phyloP scores from a whole-genome alignment of 2,329 filamentous ascomycete species.

The Clonostachys rosea region DNA sequence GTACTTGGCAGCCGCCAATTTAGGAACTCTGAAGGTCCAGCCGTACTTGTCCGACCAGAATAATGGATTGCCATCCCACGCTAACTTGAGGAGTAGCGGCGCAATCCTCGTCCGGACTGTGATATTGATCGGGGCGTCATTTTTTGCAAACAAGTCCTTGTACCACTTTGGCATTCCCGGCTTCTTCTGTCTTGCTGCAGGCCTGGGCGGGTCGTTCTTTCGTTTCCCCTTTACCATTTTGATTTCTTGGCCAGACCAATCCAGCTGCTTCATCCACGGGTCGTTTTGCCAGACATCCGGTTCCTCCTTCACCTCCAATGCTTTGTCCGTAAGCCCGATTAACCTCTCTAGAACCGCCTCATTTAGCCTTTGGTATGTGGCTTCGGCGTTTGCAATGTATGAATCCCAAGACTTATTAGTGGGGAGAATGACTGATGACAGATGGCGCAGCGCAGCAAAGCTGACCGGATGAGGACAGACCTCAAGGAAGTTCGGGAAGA shows the following conservation, averaged over 20 bases:
- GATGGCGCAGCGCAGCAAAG: conserved; percentile 86
- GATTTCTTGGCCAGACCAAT: conserved; percentile 92
- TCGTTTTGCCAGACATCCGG: conserved; percentile 69
- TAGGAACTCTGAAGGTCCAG: conserved; percentile 82
- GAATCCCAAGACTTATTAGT: conserved; percentile 83
- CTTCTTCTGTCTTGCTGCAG: conserved; percentile 80
- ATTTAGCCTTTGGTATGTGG: conserved; percentile 73
- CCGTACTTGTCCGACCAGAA: conserved; percentile 92
- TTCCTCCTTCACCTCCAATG: conserved; percentile 68
- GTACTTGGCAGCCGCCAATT: conserved; percentile 59
- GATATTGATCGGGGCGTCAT: conserved; percentile 64
- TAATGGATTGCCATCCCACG: conserved; percentile 86
- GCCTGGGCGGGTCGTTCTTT: conserved; percentile 74
- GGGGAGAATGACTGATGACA: conserved; percentile 90
- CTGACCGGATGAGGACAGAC: conserved; percentile 96
- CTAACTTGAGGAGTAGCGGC: conserved; percentile 74
- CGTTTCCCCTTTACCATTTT: conserved; percentile 90
- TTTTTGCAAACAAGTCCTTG: conserved; percentile 78
- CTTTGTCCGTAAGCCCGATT: conserved; percentile 68
- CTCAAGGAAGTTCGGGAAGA: conserved; percentile 84
- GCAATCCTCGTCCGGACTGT: conserved; percentile 86
- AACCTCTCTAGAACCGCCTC: conserved; percentile 76
- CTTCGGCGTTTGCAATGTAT: conserved; percentile 80
- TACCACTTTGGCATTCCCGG: conserved; percentile 97
- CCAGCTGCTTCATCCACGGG: conserved; percentile 88